A percentile compares a stretch with the other conserved stretches of the same genome.
These are phyloP conservation scores for Scheffersomyces illinoinensis DNA, from an alignment of 1,139 yeast genomes.

Conservation along the genomic window DNA sequence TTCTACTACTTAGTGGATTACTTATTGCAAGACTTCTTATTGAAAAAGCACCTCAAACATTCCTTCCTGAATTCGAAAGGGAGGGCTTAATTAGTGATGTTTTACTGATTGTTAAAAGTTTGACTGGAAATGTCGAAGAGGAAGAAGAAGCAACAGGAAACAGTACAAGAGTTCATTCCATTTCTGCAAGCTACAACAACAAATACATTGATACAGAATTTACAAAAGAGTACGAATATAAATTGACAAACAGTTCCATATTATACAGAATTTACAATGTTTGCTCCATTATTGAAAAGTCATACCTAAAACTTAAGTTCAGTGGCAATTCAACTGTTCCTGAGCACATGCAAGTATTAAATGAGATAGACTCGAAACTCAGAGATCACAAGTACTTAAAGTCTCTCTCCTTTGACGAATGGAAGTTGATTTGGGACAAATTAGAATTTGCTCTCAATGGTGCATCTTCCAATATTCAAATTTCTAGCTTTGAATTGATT, in stretches of 20 bases:
- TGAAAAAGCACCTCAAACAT: slow-evolving; percentile 43
- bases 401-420: slow-evolving; percentile 28
- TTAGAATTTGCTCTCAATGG: slow-evolving; percentile 33
- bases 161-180: slow-evolving; percentile 1
- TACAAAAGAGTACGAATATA: slow-evolving; percentile 29
- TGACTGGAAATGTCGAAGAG: slow-evolving; percentile 5
- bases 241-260: slow-evolving; percentile 20
- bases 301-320: slow-evolving; percentile 17
- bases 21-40: slow-evolving; percentile 50
- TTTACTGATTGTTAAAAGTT: slow-evolving; percentile 5
- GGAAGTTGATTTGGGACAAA: slow-evolving; percentile 50
- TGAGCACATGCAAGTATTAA: slow-evolving; percentile 18
- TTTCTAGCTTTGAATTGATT: slow-evolving; percentile 77
- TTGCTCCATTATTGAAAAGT: slow-evolving; percentile 20
- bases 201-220: slow-evolving; percentile 36
- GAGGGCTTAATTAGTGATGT: slow-evolving; percentile 73
- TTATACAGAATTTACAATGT: slow-evolving; percentile 18
- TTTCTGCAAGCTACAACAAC: slow-evolving; percentile 15
- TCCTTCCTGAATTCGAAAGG: slow-evolving; percentile 55
- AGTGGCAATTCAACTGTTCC: slow-evolving; percentile 13
- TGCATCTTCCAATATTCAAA: slow-evolving; percentile 14
- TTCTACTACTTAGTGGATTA: slow-evolving; percentile 55
- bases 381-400: slow-evolving; percentile 8
- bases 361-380: slow-evolving; percentile 17
- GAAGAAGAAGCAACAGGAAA: not conserved